A percentile compares a stretch with the other conserved stretches of the same genome.
Evolutionary conservation across 805 yeast genomes (phyloP).

Genomic region (Suhomyces xylopsoci): DNA sequence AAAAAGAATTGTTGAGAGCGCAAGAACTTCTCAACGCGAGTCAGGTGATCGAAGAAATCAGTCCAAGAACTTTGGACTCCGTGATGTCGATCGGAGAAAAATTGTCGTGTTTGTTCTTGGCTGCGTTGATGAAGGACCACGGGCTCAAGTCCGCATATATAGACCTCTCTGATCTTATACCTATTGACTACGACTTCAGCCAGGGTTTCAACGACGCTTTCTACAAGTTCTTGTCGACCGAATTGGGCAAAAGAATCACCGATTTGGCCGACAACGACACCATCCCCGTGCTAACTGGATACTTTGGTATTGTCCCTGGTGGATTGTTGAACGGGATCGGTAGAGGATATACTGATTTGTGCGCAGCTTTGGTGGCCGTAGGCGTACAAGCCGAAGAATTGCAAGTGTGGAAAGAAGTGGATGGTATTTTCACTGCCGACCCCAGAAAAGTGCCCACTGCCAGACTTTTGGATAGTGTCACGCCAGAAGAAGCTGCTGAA

Average conservation of each 20-base stretch:
- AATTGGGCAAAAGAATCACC: slow-evolving; percentile 49
- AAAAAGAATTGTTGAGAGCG: slow-evolving; percentile 64
- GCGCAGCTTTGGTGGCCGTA: slow-evolving; percentile 96
- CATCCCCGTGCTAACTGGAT: slow-evolving; percentile 93
- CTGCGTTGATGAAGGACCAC: slow-evolving; percentile 76
- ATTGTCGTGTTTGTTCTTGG: slow-evolving; percentile 84
- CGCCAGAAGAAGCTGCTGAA: slow-evolving; percentile 99
- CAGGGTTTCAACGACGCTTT: slow-evolving; percentile 65
- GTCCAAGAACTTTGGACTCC: slow-evolving; percentile 81
- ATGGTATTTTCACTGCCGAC: slow-evolving; percentile 97
- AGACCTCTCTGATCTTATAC: slow-evolving; percentile 72
- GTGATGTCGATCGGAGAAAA: slow-evolving; percentile 95
- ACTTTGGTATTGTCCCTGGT: slow-evolving; percentile 94
- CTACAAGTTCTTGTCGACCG: slow-evolving; percentile 53
- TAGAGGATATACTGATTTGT: slow-evolving; percentile 94
- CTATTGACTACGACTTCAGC: slow-evolving; percentile 54
- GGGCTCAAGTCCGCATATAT: slow-evolving; percentile 78
- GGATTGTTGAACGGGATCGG: slow-evolving; percentile 92
- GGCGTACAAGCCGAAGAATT: slow-evolving; percentile 89
- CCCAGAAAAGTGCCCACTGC: slow-evolving; percentile 94
- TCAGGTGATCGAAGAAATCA: slow-evolving; percentile 86
- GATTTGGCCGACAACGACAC: slow-evolving; percentile 38
- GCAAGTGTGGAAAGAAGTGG: slow-evolving; percentile 99
- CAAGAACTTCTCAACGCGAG: slow-evolving; percentile 78
- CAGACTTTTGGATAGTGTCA: slow-evolving; percentile 76